Base-by-base conservation (phyloP, 2,329 filamentous ascomycete genomes). In the Chaetomiaceae sp. region DNA sequence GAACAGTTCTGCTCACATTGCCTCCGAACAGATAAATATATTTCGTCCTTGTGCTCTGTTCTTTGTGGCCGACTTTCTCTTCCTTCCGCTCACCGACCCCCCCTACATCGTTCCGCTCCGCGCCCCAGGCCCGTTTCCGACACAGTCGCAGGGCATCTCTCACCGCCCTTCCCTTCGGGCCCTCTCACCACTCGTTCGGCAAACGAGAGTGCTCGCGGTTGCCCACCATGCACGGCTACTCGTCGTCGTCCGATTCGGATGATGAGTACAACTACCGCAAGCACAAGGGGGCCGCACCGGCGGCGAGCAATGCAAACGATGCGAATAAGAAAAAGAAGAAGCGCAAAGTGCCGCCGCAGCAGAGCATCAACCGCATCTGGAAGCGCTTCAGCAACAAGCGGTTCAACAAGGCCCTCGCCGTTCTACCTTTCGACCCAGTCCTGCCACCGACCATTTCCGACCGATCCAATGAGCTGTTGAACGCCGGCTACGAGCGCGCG, bases 301-400 rank as follows among this genome's bases (percentile, higher is more conserved):
- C 49, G 4, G 33, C 60, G 6, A 37, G 55, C 16, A 57, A 29
- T 25, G 27, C 51, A 16, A 61, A 48, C 55, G 62, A 64, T 51
- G 58, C 60, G 23, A 65, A 81, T 61, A 79, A 81, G 63, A 81
- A 80, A 66, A 77, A 76, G 62, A 80, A 80, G 65, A 80, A 78
- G 70, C 73, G 76, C 62, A 75, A 78, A 58, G 73, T 80, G 13
- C 74, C 78, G 2, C 84, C 85, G 0, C 85, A 88, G 65, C 76
- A 82, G 62, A 77, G 76, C 55, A 85, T 88, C 65, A 82, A 87
- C 65, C 77, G 78, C 53, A 82, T 85, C 56, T 88, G 85, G 85
- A 77, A 77, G 63, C 75, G 73, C 21, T 84, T 84, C 61, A 70
- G 73, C n/a, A 76, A 75, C 13, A 76, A 79, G 61, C 79, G 80